These are phyloP conservation scores for Lanmaoa pseudosensibilis DNA, from an alignment of 768 basidiomycete genomes.

Conservation along the genomic window DNA sequence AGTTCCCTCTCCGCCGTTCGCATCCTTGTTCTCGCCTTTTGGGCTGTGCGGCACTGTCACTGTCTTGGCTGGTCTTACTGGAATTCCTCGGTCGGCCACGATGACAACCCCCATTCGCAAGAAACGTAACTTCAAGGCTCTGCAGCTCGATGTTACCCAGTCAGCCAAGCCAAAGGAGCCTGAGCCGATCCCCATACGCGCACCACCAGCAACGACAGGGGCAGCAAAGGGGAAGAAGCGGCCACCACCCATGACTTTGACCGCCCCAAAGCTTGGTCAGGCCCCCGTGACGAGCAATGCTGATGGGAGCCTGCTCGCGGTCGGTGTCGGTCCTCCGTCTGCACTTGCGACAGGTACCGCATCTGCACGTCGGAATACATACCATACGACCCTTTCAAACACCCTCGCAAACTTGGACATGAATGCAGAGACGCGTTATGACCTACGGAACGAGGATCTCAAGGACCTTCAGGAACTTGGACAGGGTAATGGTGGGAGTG, in stretches of 20 bases:
- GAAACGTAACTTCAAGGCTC: slow-evolving; percentile 89
- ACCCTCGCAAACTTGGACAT: slow-evolving; percentile 86
- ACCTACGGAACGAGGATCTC: slow-evolving; percentile 86
- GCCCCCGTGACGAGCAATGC: slow-evolving; percentile 27
- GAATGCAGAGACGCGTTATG: slow-evolving; percentile 81
- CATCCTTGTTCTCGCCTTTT: slow-evolving; percentile 12
- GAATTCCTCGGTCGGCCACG: background rate
- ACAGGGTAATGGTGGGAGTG: slow-evolving; percentile 95
- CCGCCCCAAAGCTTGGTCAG: slow-evolving; percentile 62
- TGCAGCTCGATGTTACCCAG: slow-evolving; percentile 65
- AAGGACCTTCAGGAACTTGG: slow-evolving; percentile 90
- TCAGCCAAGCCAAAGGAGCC: slow-evolving; percentile 41
- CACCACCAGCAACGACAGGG: slow-evolving; percentile 40
- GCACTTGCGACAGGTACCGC: slow-evolving; percentile 52
- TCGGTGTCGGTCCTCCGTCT: slow-evolving; percentile 48
- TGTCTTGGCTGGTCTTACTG: slow-evolving; percentile 6
- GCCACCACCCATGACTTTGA: slow-evolving; percentile 81
- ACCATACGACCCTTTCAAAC: slow-evolving; percentile 77
- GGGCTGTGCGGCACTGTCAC: background rate
- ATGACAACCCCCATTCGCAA: slow-evolving; percentile 73
- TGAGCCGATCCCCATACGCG: slow-evolving; percentile 47
- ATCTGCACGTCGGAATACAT: slow-evolving; percentile 62
- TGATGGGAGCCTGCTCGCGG: slow-evolving; percentile 49
- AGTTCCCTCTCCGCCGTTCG: slow-evolving; percentile 21
- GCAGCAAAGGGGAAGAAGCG: slow-evolving; percentile 60